Conservation (phyloP, 2,329 filamentous ascomycete species). For the Sclerotinia nivalis region DNA sequence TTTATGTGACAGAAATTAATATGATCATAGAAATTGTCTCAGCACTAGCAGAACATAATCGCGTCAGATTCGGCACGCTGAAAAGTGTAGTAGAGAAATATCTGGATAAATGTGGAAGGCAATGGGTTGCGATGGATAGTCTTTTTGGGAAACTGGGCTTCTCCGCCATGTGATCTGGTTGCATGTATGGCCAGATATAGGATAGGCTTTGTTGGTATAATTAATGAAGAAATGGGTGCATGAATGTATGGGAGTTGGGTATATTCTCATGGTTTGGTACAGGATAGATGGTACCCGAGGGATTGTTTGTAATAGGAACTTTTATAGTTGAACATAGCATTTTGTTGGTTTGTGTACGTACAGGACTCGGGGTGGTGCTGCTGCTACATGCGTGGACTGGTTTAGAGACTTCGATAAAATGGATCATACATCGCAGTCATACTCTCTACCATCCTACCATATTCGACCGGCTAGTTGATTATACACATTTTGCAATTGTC, state of each 20-base stretch:
- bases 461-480: too few relatives aligned
- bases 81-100: slow-evolving; percentile 79
- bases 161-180: slow-evolving; percentile 24
- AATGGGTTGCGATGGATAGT: slow-evolving; percentile 92
- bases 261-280: not conserved
- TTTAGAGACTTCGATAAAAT: too few relatives aligned
- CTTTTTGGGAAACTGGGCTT: slow-evolving; percentile 73
- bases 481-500: too few relatives aligned
- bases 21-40: slow-evolving; percentile 50
- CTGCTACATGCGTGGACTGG: too few relatives aligned
- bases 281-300: not conserved
- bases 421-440: too few relatives aligned
- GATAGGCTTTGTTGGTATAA: not conserved
- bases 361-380: too few relatives aligned
- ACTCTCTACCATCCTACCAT: too few relatives aligned
- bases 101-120: slow-evolving; percentile 83
- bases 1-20: slow-evolving; percentile 28
- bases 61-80: slow-evolving; percentile 72
- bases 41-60: slow-evolving; percentile 79
- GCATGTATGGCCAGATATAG: not conserved
- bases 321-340: not conserved
- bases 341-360: not conserved
- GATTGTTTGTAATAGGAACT: not conserved
- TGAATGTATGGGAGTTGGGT: slow-evolving; percentile 7
- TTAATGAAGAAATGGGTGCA: slow-evolving; percentile 9